Conservation (phyloP, 768 basidiomycete genomes). For the Nidula microcarpa region DNA sequence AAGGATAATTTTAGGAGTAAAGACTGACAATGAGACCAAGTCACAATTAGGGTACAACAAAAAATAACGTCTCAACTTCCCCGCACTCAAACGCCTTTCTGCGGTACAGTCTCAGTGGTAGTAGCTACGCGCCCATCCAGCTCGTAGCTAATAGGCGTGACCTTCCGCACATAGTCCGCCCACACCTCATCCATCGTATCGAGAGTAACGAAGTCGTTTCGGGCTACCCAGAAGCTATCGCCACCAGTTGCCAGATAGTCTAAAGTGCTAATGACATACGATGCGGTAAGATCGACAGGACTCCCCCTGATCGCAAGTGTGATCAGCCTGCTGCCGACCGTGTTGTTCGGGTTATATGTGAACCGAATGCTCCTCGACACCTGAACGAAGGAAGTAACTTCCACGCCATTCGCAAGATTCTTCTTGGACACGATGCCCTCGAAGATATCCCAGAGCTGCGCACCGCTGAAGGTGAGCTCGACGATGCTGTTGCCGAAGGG, state of each 20-base stretch:
- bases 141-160: slow-evolving; percentile 17
- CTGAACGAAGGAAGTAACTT: slow-evolving; percentile 38
- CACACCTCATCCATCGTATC: slow-evolving; percentile 28
- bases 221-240: slow-evolving; percentile 28
- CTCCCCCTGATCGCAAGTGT: slow-evolving; percentile 22
- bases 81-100: slow-evolving; percentile 8
- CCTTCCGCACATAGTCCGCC: slow-evolving; percentile 22
- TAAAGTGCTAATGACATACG: slow-evolving; percentile 25
- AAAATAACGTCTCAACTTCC: not conserved
- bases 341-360: slow-evolving; percentile 24
- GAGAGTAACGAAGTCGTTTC: slow-evolving; percentile 20
- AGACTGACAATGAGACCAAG: not conserved
- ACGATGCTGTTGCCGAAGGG: slow-evolving; percentile 40
- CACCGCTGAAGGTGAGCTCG: slow-evolving; percentile 36
- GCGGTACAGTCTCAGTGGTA: slow-evolving; percentile 14
- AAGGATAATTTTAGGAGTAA: not conserved
- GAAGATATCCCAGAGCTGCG: slow-evolving; percentile 37
- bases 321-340: slow-evolving; percentile 22
- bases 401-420: slow-evolving; percentile 19
- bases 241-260: slow-evolving; percentile 32
- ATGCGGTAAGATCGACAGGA: slow-evolving; percentile 17
- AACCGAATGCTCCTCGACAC: slow-evolving; percentile 32
- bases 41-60: not conserved
- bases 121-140: slow-evolving; percentile 17
- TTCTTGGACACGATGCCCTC: slow-evolving; percentile 32